These are phyloP conservation scores for Xylaria sp. DNA, from an alignment of 2,329 filamentous ascomycete genomes.

Conservation along the genomic window DNA sequence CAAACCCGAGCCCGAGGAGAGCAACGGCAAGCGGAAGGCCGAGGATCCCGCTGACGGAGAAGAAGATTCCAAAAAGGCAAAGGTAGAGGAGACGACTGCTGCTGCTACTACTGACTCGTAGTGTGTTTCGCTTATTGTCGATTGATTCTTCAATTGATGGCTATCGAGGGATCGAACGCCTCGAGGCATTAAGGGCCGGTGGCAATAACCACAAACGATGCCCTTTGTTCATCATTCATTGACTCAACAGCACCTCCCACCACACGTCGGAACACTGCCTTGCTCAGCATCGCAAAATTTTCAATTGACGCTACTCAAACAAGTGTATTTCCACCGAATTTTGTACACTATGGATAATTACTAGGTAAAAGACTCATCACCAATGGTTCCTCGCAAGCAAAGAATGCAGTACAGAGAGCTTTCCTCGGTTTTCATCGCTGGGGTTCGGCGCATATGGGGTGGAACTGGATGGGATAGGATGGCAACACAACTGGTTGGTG, in stretches of 20 bases:
- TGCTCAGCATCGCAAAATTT: neutral
- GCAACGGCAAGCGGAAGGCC: slow-evolving; percentile 49
- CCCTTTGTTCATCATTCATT: neutral
- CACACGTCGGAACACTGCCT: slow-evolving; percentile 1
- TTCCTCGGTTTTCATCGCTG: slow-evolving; percentile 5
- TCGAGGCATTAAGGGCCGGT: neutral
- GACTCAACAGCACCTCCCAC: neutral
- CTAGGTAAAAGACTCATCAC: slow-evolving; percentile 2
- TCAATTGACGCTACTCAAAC: neutral
- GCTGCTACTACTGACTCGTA: slow-evolving; percentile 6
- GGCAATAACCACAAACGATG: neutral
- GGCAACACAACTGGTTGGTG: neutral
- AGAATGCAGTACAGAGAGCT: neutral
- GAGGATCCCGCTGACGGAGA: slow-evolving; percentile 37
- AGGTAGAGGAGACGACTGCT: slow-evolving; percentile 20
- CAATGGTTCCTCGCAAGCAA: neutral
- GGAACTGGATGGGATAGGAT: neutral
- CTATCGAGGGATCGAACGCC: neutral
- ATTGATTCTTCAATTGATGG: neutral
- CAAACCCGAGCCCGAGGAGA: slow-evolving; percentile 58
- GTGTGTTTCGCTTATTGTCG: neutral
- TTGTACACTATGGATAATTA: slow-evolving; percentile 5
- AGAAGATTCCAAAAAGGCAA: slow-evolving; percentile 31
- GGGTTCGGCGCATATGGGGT: slow-evolving; percentile 8
- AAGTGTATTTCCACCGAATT: neutral